Percentiles rank a stretch among this genome's conserved stretches.
These are phyloP conservation scores for Xylariaceae sp. DNA, from an alignment of 2,329 filamentous ascomycete genomes.

Conservation along the genomic window DNA sequence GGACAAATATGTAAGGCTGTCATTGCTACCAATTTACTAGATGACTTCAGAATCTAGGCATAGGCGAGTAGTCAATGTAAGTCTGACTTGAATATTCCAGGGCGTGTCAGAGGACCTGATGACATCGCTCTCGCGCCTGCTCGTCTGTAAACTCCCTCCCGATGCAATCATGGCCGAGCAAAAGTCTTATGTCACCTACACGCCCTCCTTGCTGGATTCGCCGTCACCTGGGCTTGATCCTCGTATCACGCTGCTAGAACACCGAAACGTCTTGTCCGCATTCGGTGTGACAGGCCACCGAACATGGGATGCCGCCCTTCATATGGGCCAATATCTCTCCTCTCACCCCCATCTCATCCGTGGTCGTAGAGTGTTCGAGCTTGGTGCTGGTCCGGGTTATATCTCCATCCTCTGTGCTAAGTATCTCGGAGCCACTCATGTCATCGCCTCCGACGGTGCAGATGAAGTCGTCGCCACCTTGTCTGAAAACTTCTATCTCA, in stretches of 20 bases:
- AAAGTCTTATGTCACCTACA: slow-evolving; percentile 73
- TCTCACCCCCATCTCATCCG: slow-evolving; percentile 41
- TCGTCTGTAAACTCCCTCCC: slow-evolving; percentile 50
- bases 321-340: slow-evolving; percentile 66
- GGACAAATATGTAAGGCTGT: slow-evolving; percentile 78
- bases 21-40: too few relatives aligned
- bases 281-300: slow-evolving; percentile 71
- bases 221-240: slow-evolving; percentile 6
- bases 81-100: slow-evolving; percentile 42
- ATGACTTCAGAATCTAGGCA: too few relatives aligned
- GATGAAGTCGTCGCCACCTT: slow-evolving; percentile 66
- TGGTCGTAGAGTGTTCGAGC: slow-evolving; percentile 61
- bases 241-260: slow-evolving; percentile 63
- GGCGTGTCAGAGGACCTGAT: slow-evolving; percentile 81
- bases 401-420: slow-evolving; percentile 71
- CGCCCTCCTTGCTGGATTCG: slow-evolving; percentile 36
- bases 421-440: slow-evolving; percentile 54
- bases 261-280: slow-evolving; percentile 63
- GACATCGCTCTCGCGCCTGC: slow-evolving; percentile 59
- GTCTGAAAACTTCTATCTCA: slow-evolving; percentile 64
- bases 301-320: slow-evolving; percentile 78
- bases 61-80: too few relatives aligned
- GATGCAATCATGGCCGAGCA: slow-evolving; percentile 64
- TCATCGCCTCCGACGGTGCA: slow-evolving; percentile 71
- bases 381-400: slow-evolving; percentile 75